phyloP scores from a whole-genome alignment of 2,329 filamentous ascomycete genomes.

The Aureobasidium sp. region DNA sequence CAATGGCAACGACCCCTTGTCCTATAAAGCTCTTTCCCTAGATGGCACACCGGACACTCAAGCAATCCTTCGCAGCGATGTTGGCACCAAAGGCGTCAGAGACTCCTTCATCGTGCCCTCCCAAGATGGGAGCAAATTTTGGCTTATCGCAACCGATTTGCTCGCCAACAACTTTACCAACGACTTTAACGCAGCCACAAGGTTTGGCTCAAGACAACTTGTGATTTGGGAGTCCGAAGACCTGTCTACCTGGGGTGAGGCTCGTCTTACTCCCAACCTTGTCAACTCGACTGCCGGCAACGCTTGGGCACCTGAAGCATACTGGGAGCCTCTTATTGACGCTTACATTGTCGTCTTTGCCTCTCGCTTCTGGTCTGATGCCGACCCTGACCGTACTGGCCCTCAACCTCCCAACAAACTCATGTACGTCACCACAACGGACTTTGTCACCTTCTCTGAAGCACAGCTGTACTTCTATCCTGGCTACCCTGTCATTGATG shows the following conservation, averaged over 20 bases:
- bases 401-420: slow-evolving; percentile 34
- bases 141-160: background rate
- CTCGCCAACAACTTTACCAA: slow-evolving; percentile 6
- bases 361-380: slow-evolving; percentile 19
- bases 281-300: background rate
- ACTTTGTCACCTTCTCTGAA: background rate
- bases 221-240: slow-evolving; percentile 1
- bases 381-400: slow-evolving; percentile 53
- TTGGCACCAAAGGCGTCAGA: background rate
- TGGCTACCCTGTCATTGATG: background rate
- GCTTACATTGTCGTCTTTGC: background rate
- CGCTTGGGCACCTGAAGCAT: slow-evolving; percentile 3
- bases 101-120: slow-evolving; percentile 6
- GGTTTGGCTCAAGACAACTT: background rate
- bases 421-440: background rate
- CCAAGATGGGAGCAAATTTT: background rate
- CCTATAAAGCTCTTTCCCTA: background rate
- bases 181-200: slow-evolving; percentile 3
- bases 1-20: background rate
- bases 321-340: background rate
- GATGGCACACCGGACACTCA: background rate
- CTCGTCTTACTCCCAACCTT: background rate
- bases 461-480: background rate
- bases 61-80: background rate
- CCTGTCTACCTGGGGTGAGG: background rate